phyloP scores from a whole-genome alignment of 257 asterid genomes.

The Orobanche coerulescens region DNA sequence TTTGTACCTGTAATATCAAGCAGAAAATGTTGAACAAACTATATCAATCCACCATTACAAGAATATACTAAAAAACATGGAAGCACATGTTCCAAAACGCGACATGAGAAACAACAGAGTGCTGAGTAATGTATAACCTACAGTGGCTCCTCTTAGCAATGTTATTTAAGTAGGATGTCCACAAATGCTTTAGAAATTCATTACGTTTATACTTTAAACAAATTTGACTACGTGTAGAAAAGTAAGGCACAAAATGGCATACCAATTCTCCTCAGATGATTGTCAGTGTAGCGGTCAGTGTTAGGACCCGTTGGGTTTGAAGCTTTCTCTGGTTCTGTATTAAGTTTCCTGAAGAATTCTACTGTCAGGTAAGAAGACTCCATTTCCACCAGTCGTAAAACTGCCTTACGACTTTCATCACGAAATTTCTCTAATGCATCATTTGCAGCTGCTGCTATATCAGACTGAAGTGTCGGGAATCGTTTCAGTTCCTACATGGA shows the following conservation, averaged over 20 bases:
- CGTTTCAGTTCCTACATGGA: constrained; percentile 71
- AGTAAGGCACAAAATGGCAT: constrained; percentile 11
- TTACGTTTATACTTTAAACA: not conserved
- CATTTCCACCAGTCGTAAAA: constrained; percentile 86
- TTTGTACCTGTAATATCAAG: constrained; percentile 60
- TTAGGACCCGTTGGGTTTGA: constrained; percentile 34
- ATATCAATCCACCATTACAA: not conserved
- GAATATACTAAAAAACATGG: too few relatives aligned
- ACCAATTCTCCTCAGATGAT: constrained; percentile 76
- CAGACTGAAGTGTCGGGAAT: constrained; percentile 84
- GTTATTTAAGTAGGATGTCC: not conserved
- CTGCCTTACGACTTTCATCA: constrained; percentile 89
- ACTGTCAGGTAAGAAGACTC: constrained; percentile 93
- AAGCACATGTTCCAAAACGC: not conserved
- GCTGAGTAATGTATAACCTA: too few relatives aligned
- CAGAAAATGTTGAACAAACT: constrained; percentile 3
- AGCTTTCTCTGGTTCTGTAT: constrained; percentile 70
- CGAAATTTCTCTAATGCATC: constrained; percentile 91
- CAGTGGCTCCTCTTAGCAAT: too few relatives aligned
- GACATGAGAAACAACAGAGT: too few relatives aligned
- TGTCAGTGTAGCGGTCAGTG: constrained; percentile 70
- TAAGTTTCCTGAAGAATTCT: constrained; percentile 84
- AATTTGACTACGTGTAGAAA: not conserved
- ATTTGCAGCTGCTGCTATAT: constrained; percentile 90
- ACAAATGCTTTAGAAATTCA: not conserved